Evolutionary conservation across 768 basidiomycete species (phyloP), one percentile per base, ranked within the genome.

Genomic region (Boletus sensibilis): DNA sequence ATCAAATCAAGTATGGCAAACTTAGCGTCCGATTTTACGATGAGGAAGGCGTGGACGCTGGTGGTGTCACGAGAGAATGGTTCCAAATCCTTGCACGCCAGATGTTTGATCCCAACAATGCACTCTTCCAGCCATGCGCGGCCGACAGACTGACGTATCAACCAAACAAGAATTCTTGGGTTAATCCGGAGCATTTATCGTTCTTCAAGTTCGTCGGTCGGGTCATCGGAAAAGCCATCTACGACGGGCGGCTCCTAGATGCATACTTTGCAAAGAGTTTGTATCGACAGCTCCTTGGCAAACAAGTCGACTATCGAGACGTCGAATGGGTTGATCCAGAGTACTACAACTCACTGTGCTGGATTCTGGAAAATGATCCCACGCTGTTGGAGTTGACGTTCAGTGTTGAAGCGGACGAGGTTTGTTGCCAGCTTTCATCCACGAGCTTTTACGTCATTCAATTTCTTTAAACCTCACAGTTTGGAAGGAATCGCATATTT

Each of bases 141-240:
- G 95, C 94, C 5, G 97, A 97, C 72, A 85, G 87, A 64, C 81
- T 92, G 50, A 97, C 96, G 1, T 99, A 98, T 67, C 97, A 98
- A 72, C 95, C 96, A 2, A 93, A 94, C 77, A 90, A 92, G 69
- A 88, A 92, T 56, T 93, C 92, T 2, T 87, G 85, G 82, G 90
- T 97, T 68, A 98, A 98, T 68, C 90, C 90, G 2, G 95, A 98
- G 64, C 96, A 98, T 75, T 74, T 98, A 18, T 87, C 88, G 9
- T 98, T 97, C 83, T 98, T 99, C 89, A 93, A 94, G 68, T 99
- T 99, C 61, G 94, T 99, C 42, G 97, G 97, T 14, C 88, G 95
- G 29, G 87, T 99, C 64, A 97, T 98, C 63, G 95, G 95, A 29
- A 98, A 98, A 72, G 95, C 96, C 5, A 95, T 98, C 57, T 96